phyloP scores from a whole-genome alignment of 2,329 filamentous ascomycete species.

The Colletotrichum lentis region DNA sequence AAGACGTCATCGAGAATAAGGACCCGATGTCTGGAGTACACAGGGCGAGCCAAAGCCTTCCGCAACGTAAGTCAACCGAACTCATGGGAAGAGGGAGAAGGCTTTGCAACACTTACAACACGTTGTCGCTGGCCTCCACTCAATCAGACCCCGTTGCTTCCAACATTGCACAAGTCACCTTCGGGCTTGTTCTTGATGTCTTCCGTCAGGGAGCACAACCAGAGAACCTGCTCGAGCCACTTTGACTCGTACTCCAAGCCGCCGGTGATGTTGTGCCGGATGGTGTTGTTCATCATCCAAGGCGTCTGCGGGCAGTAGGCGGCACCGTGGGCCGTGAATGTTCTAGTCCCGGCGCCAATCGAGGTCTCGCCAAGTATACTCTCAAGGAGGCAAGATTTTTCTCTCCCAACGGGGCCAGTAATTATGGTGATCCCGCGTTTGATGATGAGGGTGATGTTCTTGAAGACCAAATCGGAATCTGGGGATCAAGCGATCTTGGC shows the following conservation, averaged over 20 bases:
- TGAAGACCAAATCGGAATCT: neutral
- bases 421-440: conserved; percentile 15
- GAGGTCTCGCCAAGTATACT: conserved; percentile 24
- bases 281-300: conserved; percentile 46
- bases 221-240: conserved; percentile 39
- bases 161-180: conserved; percentile 43
- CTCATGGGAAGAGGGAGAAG: no score
- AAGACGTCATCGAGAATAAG: conserved; percentile 58
- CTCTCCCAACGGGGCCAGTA: conserved; percentile 21
- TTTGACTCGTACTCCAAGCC: conserved; percentile 32
- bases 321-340: neutral
- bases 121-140: conserved; percentile 57
- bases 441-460: neutral
- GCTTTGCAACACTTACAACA: conserved; percentile 44
- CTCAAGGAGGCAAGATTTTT: conserved; percentile 21
- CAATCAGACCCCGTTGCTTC: conserved; percentile 52
- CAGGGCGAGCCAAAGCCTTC: conserved; percentile 9
- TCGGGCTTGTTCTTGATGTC: conserved; percentile 40
- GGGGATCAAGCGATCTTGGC: conserved; percentile 32
- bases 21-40: conserved; percentile 50
- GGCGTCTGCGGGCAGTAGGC: conserved; percentile 30
- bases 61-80: neutral
- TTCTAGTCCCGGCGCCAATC: neutral
- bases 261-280: conserved; percentile 53
- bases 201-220: conserved; percentile 45